Evolutionary conservation across 164 flowering plant genomes (phyloP).

Genomic region (Chloranthus sessilifolius): DNA sequence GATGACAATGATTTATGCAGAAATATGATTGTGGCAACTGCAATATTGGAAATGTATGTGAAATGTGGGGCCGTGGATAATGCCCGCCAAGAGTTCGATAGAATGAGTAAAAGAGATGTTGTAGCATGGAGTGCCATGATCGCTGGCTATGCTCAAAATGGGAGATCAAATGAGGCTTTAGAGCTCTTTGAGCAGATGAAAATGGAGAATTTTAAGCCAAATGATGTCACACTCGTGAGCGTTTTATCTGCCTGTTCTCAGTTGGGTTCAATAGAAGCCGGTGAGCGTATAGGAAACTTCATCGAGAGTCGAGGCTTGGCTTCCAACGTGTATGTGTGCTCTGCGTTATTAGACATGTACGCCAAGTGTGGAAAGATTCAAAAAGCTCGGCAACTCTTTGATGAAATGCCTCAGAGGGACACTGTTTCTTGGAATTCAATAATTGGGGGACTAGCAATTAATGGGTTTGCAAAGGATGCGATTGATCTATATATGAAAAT

Average conservation of each 20-base stretch:
- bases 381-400: conserved; percentile 33
- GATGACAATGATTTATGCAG: conserved; percentile 24
- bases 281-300: conserved; percentile 31
- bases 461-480: conserved; percentile 36
- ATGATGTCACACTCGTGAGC: conserved; percentile 39
- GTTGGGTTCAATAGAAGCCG: conserved; percentile 36
- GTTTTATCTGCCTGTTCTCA: conserved; percentile 44
- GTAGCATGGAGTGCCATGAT: conserved; percentile 56
- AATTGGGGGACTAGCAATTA: conserved; percentile 38
- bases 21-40: conserved; percentile 35
- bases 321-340: conserved; percentile 32
- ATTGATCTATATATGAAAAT: conserved; percentile 25
- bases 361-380: conserved; percentile 38
- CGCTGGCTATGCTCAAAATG: conserved; percentile 52
- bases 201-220: conserved; percentile 26
- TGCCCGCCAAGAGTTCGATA: conserved; percentile 39
- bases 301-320: conserved; percentile 27
- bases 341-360: conserved; percentile 41
- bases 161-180: conserved; percentile 38
- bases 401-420: conserved; percentile 30
- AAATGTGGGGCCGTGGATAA: conserved; percentile 46
- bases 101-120: conserved; percentile 33
- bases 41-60: conserved; percentile 45
- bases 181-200: conserved; percentile 41
- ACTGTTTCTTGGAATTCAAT: conserved; percentile 46